Evolutionary conservation across 768 basidiomycete genomes (phyloP).

Genomic region (Mycena amicta): DNA sequence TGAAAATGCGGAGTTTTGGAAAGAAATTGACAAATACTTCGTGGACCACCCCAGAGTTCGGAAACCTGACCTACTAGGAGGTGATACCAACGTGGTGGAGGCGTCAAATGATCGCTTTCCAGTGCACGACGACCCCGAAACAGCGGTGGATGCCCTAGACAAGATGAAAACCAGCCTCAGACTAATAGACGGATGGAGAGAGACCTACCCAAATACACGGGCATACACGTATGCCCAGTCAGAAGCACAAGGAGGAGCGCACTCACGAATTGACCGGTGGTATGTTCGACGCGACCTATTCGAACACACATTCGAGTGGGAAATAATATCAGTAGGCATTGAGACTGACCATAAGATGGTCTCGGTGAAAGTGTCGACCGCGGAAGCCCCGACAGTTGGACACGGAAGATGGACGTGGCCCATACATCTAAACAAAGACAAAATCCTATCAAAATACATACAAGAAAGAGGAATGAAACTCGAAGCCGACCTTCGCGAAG

Average conservation of each 20-base stretch:
- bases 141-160: constrained; percentile 17
- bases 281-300: constrained; percentile 25
- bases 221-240: constrained; percentile 33
- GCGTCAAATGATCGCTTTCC: constrained; percentile 40
- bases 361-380: constrained; percentile 20
- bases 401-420: constrained; percentile 36
- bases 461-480: background rate
- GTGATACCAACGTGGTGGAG: constrained; percentile 47
- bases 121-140: constrained; percentile 17
- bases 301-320: constrained; percentile 26
- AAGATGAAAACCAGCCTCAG: constrained; percentile 22
- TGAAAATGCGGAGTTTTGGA: constrained; percentile 35
- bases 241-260: constrained; percentile 4
- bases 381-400: constrained; percentile 29
- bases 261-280: constrained; percentile 40
- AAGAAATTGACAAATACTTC: constrained; percentile 16
- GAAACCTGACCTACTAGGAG: constrained; percentile 36
- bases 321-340: constrained; percentile 23
- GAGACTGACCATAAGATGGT: constrained; percentile 37
- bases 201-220: constrained; percentile 18
- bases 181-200: constrained; percentile 37
- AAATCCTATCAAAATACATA: background rate
- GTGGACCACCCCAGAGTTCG: constrained; percentile 4
- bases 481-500: background rate
- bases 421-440: constrained; percentile 22